phyloP scores from a whole-genome alignment of 2,329 filamentous ascomycete species.

The Neophaeococcomyces mojaviensis region DNA sequence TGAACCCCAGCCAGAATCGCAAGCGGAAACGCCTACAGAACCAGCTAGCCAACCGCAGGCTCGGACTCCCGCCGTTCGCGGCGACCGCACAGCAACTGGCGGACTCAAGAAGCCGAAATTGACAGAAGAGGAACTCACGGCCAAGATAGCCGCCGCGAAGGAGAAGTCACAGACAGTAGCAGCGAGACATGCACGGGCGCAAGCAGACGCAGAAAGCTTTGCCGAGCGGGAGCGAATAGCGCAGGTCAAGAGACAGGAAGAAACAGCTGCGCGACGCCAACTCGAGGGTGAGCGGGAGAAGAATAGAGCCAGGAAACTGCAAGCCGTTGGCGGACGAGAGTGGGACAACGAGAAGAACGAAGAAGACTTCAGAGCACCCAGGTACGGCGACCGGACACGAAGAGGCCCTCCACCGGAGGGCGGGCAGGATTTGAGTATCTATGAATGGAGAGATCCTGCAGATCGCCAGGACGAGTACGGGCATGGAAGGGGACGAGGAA shows the following conservation, averaged over 20 bases:
- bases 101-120: constrained; percentile 52
- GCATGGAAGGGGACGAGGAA: constrained; percentile 11
- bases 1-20: constrained; percentile 2
- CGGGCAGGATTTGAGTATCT: constrained; percentile 18
- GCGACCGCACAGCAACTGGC: constrained; percentile 48
- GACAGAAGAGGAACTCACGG: constrained; percentile 56
- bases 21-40: constrained; percentile 8
- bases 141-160: constrained; percentile 54
- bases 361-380: constrained; percentile 36
- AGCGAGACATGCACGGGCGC: constrained; percentile 56
- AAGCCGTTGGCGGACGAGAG: constrained; percentile 51
- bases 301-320: constrained; percentile 53
- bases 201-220: constrained; percentile 60
- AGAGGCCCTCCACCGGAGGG: constrained; percentile 8
- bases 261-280: constrained; percentile 34
- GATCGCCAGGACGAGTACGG: neutral
- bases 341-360: constrained; percentile 57
- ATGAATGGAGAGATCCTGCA: constrained; percentile 19
- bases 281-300: constrained; percentile 58
- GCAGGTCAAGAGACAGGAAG: constrained; percentile 22
- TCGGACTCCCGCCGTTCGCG: constrained; percentile 41
- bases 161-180: constrained; percentile 54
- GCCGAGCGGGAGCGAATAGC: constrained; percentile 56
- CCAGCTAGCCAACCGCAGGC: constrained; percentile 17
- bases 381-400: constrained; percentile 11